These are phyloP conservation scores for Harrya chromipes DNA, from an alignment of 768 basidiomycete genomes.

Conservation along the genomic window DNA sequence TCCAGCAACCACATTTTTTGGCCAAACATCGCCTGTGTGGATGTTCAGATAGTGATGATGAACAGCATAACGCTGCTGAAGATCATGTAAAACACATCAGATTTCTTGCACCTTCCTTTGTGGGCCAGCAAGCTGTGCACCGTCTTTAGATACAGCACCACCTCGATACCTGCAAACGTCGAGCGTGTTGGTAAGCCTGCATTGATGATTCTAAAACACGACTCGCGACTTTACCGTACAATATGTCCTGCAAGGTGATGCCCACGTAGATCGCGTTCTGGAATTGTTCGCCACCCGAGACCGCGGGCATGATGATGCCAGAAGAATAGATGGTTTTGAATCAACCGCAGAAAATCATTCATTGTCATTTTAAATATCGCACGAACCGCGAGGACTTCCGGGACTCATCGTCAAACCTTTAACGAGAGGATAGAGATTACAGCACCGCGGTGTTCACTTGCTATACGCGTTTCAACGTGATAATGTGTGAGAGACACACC, in stretches of 20 bases:
- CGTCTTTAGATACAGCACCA: constrained; percentile 10
- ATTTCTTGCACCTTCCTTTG: constrained; percentile 1
- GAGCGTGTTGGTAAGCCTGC: neutral
- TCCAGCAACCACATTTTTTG: constrained; percentile 32
- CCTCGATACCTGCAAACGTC: neutral
- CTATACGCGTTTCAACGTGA: no score
- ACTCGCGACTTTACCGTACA: constrained; percentile 12
- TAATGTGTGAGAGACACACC: no score
- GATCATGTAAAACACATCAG: constrained; percentile 12
- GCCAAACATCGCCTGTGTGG: constrained; percentile 11
- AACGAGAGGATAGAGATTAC: no score
- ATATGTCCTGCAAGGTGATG: constrained; percentile 11
- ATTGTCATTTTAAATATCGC: no score
- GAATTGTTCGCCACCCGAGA: neutral
- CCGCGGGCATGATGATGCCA: neutral
- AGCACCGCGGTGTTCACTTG: no score
- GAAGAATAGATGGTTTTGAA: no score
- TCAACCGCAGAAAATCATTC: no score
- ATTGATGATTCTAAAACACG: neutral
- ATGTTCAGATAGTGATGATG: constrained; percentile 29
- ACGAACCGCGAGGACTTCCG: no score
- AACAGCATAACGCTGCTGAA: constrained; percentile 21
- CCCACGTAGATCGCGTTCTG: constrained; percentile 12
- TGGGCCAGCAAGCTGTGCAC: constrained; percentile 8
- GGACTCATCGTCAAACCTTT: no score